Evolutionary conservation across 257 asterid species (phyloP).

Genomic region (Petunia axillaris): DNA sequence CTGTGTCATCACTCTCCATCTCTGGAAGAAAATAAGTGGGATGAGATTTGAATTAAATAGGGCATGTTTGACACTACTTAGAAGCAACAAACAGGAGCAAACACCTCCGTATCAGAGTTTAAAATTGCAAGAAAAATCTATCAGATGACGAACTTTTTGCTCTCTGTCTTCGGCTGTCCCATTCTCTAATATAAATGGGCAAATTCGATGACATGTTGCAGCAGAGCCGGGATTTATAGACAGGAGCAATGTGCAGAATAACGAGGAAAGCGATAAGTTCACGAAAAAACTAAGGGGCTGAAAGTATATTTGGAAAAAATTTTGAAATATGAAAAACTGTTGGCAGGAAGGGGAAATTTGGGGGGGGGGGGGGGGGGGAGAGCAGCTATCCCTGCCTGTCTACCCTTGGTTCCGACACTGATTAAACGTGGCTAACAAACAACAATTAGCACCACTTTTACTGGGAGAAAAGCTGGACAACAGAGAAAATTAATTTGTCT

Average conservation of each 20-base stretch:
- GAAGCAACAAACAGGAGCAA: neutral
- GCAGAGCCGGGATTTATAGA: neutral
- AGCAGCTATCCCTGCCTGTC: neutral
- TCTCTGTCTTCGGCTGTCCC: neutral
- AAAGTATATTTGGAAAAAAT: neutral
- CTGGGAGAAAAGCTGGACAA: neutral
- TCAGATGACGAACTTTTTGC: neutral
- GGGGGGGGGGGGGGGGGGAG: neutral
- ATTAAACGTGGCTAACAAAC: no score
- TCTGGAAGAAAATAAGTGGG: slow-evolving; percentile 44
- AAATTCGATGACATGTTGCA: neutral
- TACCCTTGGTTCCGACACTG: no score
- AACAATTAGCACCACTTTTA: neutral
- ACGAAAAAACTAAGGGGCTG: neutral
- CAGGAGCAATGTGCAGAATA: neutral
- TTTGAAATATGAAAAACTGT: neutral
- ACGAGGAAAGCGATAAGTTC: neutral
- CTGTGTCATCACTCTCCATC: slow-evolving; percentile 67
- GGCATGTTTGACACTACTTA: neutral
- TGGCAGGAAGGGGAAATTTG: neutral
- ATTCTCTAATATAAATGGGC: slow-evolving; percentile 2
- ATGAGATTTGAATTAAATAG: neutral
- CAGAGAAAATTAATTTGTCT: slow-evolving; percentile 25
- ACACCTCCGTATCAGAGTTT: neutral
- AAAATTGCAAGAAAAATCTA: neutral